Evolutionary conservation across 1,139 yeast genomes (phyloP), one percentile per base, ranked within the genome.

Genomic region (Yamadazyma pseudoaaseri): DNA sequence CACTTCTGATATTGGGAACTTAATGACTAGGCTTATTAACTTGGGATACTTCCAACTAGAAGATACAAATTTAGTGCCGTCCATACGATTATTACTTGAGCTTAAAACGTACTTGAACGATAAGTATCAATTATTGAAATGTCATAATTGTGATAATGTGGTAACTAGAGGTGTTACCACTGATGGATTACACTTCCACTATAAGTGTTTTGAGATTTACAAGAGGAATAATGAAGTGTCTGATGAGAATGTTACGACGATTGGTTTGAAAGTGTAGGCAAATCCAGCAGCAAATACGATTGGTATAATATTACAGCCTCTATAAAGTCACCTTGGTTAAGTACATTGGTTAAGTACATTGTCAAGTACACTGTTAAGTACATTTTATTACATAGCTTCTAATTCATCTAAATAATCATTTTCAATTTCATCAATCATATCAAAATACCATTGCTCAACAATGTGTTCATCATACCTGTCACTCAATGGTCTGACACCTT

Each of bases 381-480:
- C n/a, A 6, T 9, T 18, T 18, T n/a, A 14, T 21, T 15, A 28
- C 31, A 28, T 20, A 8, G 25, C 20, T 29, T 67, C 75, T 42
- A 69, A 58, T 28, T 60, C 59, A 44, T 78, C 84, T 39, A 76
- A 56, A 42, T 73, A 30, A 37, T 75, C 80, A 27, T 79, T 86
- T 40, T 86, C 94, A 0, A 87, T 76, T 57, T 92, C 96, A 54
- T 92, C 97, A 3, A 92, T 52, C 4, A 90, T 51, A 56, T 92
- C 98, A 78, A 83, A 81, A 5, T 78, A 79, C 52, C 85, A 73
- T 47, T 87, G 96, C 42, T 89, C 96, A 1, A 87, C 81, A 8
- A 87, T 76, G 38, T 68, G 73, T 47, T 85, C 87, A 15, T 75
- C 73, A 49, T 80, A 86, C 23, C 95, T 58, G 35, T 76, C 78